These are phyloP conservation scores for Tuber calosporum DNA, from an alignment of 495 filamentous ascomycete species.

Conservation along the genomic window DNA sequence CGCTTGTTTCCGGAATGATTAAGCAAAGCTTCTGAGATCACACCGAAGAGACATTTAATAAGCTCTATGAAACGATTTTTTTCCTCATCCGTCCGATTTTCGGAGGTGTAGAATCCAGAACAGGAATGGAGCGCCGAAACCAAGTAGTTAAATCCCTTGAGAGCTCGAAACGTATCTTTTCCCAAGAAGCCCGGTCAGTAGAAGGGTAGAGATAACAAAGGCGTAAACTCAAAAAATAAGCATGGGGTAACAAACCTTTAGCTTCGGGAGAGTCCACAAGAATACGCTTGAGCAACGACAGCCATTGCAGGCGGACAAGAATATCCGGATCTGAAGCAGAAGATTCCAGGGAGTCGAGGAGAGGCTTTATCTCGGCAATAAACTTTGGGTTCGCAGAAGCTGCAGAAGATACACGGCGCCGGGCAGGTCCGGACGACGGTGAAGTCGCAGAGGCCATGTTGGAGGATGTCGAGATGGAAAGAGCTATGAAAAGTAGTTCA, in stretches of 20 bases:
- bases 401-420: conserved; percentile 39
- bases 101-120: conserved; percentile 63
- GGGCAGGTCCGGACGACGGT: conserved; percentile 21
- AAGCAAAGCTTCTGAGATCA: conserved; percentile 67
- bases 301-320: conserved; percentile 40
- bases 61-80: conserved; percentile 60
- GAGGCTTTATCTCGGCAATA: conserved; percentile 40
- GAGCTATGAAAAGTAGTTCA: conserved; percentile 22
- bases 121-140: conserved; percentile 60
- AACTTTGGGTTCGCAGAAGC: conserved; percentile 37
- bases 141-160: conserved; percentile 70
- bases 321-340: conserved; percentile 38
- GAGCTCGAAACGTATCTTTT: conserved; percentile 76
- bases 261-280: conserved; percentile 41
- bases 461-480: conserved; percentile 21
- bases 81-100: conserved; percentile 54
- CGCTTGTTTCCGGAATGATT: conserved; percentile 78
- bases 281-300: conserved; percentile 39
- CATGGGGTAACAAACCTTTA: conserved; percentile 35
- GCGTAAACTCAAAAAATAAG: not conserved
- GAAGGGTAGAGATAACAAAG: conserved; percentile 8
- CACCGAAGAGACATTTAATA: conserved; percentile 60
- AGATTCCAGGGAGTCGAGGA: conserved; percentile 40
- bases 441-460: conserved; percentile 18
- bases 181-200: conserved; percentile 41